Evolutionary conservation across 345 rosid species (phyloP), one percentile per base, ranked within the genome.

Genomic region (Citrus inodora): DNA sequence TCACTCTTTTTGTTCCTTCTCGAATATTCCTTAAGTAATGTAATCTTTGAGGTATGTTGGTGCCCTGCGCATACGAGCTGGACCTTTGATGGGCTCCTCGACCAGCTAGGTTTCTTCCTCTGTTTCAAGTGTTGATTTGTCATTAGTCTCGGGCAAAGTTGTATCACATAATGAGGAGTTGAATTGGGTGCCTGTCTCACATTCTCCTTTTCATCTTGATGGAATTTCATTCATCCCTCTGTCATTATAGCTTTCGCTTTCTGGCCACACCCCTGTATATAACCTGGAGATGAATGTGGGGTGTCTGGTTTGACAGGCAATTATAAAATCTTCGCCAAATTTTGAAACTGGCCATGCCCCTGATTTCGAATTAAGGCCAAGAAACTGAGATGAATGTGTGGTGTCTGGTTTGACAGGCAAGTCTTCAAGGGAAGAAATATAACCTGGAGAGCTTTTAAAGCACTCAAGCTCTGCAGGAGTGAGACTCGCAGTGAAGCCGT

Each of bases 401-500:
- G 90, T 87, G 59, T 89, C 88, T 8, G 38, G 73, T 58, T 80
- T 81, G 6, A 85, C 86, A 6, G 84, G 51, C 53, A 48, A 46
- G 73, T 88, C 90, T 78, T 40, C 66, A 17, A 75, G 37, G 42
- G 82, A 81, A 17, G 89, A 87, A 38, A 88, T 16, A 62, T 68
- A 89, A 9, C 87, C 90, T 0, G 85, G 86, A 28, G 78, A 67
- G 53, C 40, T 75, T 78, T 83, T 78, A 32, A 89, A 21, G 66
- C 76, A 78, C 63, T 80, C 78, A 33, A 80, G 87, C 78, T 83
- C 86, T 4, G 21, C 8, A 8, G 81, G 77, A 16, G 85, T 74
- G 10, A 89, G 85, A 78, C 75, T 76, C 9, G 84, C 92, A 63
- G 87, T 83, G 32, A 88, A 88, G 21, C 87, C 92, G 19, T 84